phyloP scores from a whole-genome alignment of 768 basidiomycete genomes.

The Trametes meyenii region DNA sequence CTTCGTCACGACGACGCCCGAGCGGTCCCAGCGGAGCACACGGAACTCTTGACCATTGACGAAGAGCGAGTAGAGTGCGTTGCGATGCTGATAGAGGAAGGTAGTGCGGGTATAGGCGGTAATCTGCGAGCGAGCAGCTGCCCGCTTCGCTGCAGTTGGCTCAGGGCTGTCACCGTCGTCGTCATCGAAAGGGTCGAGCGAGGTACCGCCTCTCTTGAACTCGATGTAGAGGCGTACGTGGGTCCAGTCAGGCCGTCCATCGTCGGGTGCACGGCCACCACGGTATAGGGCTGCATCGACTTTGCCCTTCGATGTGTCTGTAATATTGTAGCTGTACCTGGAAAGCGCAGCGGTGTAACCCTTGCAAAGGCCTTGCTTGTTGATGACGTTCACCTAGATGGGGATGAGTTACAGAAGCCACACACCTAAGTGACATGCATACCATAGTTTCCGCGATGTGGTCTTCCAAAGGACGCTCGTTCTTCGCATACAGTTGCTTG shows the following conservation, averaged over 20 bases:
- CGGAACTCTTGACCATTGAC: conserved; percentile 5
- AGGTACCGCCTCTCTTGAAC: neutral
- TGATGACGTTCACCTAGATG: neutral
- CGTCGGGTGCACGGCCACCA: neutral
- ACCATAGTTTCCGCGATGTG: too few relatives aligned
- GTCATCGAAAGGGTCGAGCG: neutral
- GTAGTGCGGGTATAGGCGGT: neutral
- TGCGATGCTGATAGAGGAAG: conserved; percentile 1
- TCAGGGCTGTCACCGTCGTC: neutral
- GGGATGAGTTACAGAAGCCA: too few relatives aligned
- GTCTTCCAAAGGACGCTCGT: too few relatives aligned
- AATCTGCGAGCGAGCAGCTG: neutral
- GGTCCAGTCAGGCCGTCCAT: neutral
- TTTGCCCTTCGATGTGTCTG: neutral
- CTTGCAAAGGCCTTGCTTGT: neutral
- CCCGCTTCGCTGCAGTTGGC: neutral
- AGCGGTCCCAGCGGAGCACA: conserved; percentile 1
- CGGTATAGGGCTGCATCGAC: neutral
- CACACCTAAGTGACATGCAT: too few relatives aligned
- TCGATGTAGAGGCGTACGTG: neutral
- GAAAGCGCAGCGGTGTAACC: neutral
- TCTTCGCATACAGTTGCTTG: too few relatives aligned
- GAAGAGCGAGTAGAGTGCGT: neutral
- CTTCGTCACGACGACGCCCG: conserved; percentile 1
- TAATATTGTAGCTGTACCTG: neutral